Base-by-base conservation (phyloP, 768 basidiomycete species). In the Dioszegia crocea region DNA sequence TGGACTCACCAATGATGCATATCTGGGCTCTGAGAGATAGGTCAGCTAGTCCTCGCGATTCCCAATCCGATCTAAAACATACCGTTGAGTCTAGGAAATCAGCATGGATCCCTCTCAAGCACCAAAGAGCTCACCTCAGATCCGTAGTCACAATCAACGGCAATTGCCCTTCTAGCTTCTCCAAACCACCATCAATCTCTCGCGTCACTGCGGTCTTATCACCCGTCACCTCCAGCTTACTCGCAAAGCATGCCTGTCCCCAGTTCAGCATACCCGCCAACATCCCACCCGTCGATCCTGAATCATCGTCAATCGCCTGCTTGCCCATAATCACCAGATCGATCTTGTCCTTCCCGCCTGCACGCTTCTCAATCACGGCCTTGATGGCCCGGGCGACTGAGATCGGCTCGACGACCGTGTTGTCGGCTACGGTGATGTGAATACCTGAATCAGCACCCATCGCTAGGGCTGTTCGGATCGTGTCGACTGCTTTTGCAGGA, bases 271-370 rank as follows among this genome's bases (percentile, higher is more conserved):
- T 79, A 1, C 91, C 94, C 17, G 93, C 93, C 26, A 98, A 82
- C 90, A 98, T 97, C 76, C 96, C 93, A 0, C 94, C 94, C 12
- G 94, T 97, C 80, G 92, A 87, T 4, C 90, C 89, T 5, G 89
- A 82, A 75, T 99, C 96, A 68, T 94, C 93, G 79, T 99, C 96
- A 66, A 99, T 99, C 14, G 94, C 87, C 77, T 99, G 96, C 79
- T 99, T 99, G 2, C 96, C 96, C 79, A 97, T 82, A 55, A 99
- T 92, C 38, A 99, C 88, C 56, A 98, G 66, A 69, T 98, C 94
- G 9, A 89, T 82, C 36, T 79, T 81, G 16, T 80, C 79, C 54
- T 80, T 80, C 74, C 70, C 71, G 31, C 64, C 48, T 85, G 82
- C 44, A 6, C 39, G 39, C 31, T 82, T 81, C 51, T 84, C 81